These are phyloP conservation scores for Cornus suecica DNA, from an alignment of 148 eudicot genomes.

Conservation along the genomic window DNA sequence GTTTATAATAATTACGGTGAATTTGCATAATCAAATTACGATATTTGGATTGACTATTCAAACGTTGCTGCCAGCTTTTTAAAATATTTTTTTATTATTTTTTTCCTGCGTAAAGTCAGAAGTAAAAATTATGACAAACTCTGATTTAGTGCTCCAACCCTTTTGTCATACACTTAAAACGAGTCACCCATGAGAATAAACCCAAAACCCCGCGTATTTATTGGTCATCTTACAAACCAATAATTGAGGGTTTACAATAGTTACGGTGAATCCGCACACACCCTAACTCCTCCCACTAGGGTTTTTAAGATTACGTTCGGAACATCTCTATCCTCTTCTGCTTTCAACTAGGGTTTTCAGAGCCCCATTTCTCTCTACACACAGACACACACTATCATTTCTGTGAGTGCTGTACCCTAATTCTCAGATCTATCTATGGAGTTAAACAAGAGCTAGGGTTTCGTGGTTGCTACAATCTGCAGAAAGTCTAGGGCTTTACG, in stretches of 20 bases:
- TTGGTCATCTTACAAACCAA: too few relatives aligned
- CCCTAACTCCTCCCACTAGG: slow-evolving; percentile 24
- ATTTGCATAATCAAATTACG: too few relatives aligned
- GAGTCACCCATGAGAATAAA: not conserved
- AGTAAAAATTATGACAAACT: too few relatives aligned
- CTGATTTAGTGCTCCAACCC: too few relatives aligned
- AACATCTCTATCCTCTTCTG: slow-evolving; percentile 15
- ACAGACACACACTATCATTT: not conserved
- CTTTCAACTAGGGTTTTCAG: slow-evolving; percentile 35
- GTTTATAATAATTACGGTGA: too few relatives aligned
- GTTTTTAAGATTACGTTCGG: slow-evolving; percentile 30
- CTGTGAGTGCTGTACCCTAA: not conserved
- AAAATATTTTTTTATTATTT: too few relatives aligned
- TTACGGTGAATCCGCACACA: slow-evolving; percentile 18
- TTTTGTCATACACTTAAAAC: too few relatives aligned
- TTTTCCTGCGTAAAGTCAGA: too few relatives aligned
- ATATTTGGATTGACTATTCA: too few relatives aligned
- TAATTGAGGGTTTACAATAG: not conserved
- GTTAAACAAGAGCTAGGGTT: slow-evolving; percentile 20
- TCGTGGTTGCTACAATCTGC: slow-evolving; percentile 5
- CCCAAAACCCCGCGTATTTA: not conserved
- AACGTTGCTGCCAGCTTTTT: too few relatives aligned
- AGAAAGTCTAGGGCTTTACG: not conserved
- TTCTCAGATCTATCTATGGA: slow-evolving; percentile 18
- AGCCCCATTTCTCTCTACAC: slow-evolving; percentile 4